phyloP scores from a whole-genome alignment of 192 early-diverging fungal genomes.

The Linnemannia elongata region DNA sequence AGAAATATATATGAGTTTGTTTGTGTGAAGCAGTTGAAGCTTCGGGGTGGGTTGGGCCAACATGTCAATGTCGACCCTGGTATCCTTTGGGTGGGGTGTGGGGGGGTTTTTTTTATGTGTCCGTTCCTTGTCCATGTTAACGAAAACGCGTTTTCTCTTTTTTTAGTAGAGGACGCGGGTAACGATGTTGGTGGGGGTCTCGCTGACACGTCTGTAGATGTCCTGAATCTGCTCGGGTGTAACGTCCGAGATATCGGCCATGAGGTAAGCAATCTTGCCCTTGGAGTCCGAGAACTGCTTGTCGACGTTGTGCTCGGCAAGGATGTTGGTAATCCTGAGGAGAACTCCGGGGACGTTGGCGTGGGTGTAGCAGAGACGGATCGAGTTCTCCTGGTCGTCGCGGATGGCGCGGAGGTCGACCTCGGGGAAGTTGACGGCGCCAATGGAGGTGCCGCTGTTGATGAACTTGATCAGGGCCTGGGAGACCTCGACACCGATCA shows the following conservation, averaged over 20 bases:
- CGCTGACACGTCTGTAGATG: conserved; percentile 74
- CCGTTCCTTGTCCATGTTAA: conserved; percentile 1
- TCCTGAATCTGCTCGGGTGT: conserved; percentile 74
- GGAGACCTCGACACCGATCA: conserved; percentile 97
- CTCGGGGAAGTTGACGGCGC: conserved; percentile 98
- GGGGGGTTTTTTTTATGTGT: not conserved
- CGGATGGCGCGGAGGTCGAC: conserved; percentile 89
- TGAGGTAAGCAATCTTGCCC: conserved; percentile 93
- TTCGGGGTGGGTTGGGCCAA: not conserved
- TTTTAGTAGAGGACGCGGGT: conserved; percentile 82
- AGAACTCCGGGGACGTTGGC: conserved; percentile 62
- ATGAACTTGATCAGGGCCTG: conserved; percentile 88
- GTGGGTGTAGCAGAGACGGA: conserved; percentile 95
- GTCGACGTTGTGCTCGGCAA: conserved; percentile 96
- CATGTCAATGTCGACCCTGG: not conserved
- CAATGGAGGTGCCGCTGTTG: conserved; percentile 89
- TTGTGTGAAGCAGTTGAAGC: conserved; percentile 3
- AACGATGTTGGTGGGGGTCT: conserved; percentile 80
- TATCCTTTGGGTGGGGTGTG: conserved; percentile 2
- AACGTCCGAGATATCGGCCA: conserved; percentile 95
- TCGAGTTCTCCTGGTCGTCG: conserved; percentile 70
- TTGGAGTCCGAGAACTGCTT: conserved; percentile 98
- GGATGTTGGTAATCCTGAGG: conserved; percentile 89
- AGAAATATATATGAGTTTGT: not conserved
- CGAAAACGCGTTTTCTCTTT: not conserved